A percentile compares a stretch with the other conserved stretches of the same genome.
These are phyloP conservation scores for Cystobasidium onofrii DNA, from an alignment of 768 basidiomycete species.

Conservation along the genomic window DNA sequence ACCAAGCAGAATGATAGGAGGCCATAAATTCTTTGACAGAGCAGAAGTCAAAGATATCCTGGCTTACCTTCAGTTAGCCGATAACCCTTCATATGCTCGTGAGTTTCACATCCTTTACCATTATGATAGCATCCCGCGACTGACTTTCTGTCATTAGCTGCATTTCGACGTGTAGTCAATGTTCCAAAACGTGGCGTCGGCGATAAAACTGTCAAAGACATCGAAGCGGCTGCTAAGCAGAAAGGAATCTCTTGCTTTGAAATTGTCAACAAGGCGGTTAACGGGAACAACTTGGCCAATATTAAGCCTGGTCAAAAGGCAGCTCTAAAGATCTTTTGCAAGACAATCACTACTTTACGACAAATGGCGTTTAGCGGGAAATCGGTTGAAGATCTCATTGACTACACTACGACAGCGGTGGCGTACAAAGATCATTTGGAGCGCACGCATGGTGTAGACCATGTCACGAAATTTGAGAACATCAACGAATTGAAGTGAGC, in stretches of 20 bases:
- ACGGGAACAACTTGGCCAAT: constrained; percentile 50
- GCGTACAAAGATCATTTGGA: constrained; percentile 62
- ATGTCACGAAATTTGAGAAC: constrained; percentile 73
- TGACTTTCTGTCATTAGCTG: constrained; percentile 49
- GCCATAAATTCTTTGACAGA: constrained; percentile 40
- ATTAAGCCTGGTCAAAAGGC: constrained; percentile 60
- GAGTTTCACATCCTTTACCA: neutral
- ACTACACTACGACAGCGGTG: constrained; percentile 54
- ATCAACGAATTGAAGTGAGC: constrained; percentile 70
- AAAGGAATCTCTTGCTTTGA: constrained; percentile 54
- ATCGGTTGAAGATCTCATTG: constrained; percentile 60
- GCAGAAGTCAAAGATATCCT: constrained; percentile 65
- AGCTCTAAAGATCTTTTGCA: constrained; percentile 59
- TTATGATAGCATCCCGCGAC: constrained; percentile 39
- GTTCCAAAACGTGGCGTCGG: constrained; percentile 65
- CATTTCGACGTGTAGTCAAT: constrained; percentile 65
- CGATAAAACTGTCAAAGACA: constrained; percentile 50
- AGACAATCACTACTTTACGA: constrained; percentile 40
- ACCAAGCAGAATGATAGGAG: constrained; percentile 68
- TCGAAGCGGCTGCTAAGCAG: constrained; percentile 53
- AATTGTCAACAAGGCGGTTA: constrained; percentile 39
- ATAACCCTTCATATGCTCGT: constrained; percentile 53
- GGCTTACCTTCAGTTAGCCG: constrained; percentile 71
- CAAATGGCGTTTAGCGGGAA: constrained; percentile 49
- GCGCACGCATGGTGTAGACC: constrained; percentile 61